Evolutionary conservation across 2,329 filamentous ascomycete genomes (phyloP), one percentile per base, ranked within the genome.

Genomic region (Diaporthe sp.): DNA sequence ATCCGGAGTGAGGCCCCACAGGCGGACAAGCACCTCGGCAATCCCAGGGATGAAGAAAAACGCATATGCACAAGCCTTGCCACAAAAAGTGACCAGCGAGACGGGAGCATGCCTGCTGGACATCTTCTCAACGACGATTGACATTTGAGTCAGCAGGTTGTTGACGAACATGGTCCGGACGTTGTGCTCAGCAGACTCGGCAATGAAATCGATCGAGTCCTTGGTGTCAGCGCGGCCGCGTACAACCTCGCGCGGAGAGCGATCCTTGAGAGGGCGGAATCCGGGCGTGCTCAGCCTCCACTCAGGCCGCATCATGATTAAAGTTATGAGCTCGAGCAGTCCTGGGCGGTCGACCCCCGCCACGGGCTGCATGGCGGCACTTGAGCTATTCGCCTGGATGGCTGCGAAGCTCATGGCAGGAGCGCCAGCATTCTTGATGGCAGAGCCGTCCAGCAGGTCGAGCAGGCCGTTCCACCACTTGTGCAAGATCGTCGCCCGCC

Each of bases 21-120:
- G 86, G 22, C 95, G 91, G 37, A 96, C 91, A 67, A 98, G 87
- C 70, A 98, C 91, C 80, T 98, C 95, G 10, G 95, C 94, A 73
- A 98, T 91, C 6, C 95, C 95, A 0, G 95, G 95, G 39, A 94
- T 96, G 80, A 98, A 98, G 85, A 96, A 97, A 84, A 98, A 98
- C 42, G 95, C 95, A 83, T 97, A 98, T 2, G 96, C 95, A 81
- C 94, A 96, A 5, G 95, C 94, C 84, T 97, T 97, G 76, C 95
- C 96, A 72, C 94, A 95, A 82, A 98, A 98, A 42, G 94, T 93
- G 75, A 98, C 94, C 75, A 95, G 83, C 79, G 91, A 93, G 28
- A 87, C 80, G 1, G 90, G 90, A 5, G 87, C 87, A 75, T 95
- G 93, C 67, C 94, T 91, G 80, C 94, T 87, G 22, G 94, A 95